phyloP scores from a whole-genome alignment of 805 yeast genomes.

The Wickerhamomyces canadensis region DNA sequence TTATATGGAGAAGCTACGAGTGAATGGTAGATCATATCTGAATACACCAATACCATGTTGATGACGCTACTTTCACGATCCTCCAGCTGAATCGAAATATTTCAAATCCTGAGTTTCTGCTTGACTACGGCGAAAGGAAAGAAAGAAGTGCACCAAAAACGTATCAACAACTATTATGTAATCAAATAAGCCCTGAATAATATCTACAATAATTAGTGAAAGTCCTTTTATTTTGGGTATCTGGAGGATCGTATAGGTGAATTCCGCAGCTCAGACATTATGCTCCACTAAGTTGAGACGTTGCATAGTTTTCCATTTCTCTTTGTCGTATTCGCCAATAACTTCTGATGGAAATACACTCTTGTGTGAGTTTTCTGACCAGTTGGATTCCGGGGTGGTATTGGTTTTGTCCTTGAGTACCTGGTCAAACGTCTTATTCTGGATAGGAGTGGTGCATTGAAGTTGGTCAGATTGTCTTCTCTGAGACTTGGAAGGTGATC shows the following conservation, averaged over 20 bases:
- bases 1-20: too few relatives aligned
- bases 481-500: slow-evolving; percentile 12
- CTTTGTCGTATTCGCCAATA: slow-evolving; percentile 60
- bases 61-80: too few relatives aligned
- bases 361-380: slow-evolving; percentile 30
- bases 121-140: too few relatives aligned
- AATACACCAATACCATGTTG: too few relatives aligned
- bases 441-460: slow-evolving; percentile 9
- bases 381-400: slow-evolving; percentile 29
- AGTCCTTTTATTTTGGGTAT: background rate
- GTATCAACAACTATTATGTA: too few relatives aligned
- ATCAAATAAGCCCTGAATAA: too few relatives aligned
- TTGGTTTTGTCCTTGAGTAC: slow-evolving; percentile 24
- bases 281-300: slow-evolving; percentile 25
- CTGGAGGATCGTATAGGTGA: background rate
- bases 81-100: too few relatives aligned
- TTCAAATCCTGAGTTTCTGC: too few relatives aligned
- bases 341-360: slow-evolving; percentile 50
- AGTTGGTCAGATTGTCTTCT: slow-evolving; percentile 2
- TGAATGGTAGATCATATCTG: too few relatives aligned
- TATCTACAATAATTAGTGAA: too few relatives aligned
- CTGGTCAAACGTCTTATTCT: background rate
- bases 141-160: too few relatives aligned
- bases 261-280: background rate
- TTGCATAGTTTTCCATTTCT: slow-evolving; percentile 56